Evolutionary conservation across 768 basidiomycete genomes (phyloP), one percentile per base, ranked within the genome.

Genomic region (Trametes cinnabarina): DNA sequence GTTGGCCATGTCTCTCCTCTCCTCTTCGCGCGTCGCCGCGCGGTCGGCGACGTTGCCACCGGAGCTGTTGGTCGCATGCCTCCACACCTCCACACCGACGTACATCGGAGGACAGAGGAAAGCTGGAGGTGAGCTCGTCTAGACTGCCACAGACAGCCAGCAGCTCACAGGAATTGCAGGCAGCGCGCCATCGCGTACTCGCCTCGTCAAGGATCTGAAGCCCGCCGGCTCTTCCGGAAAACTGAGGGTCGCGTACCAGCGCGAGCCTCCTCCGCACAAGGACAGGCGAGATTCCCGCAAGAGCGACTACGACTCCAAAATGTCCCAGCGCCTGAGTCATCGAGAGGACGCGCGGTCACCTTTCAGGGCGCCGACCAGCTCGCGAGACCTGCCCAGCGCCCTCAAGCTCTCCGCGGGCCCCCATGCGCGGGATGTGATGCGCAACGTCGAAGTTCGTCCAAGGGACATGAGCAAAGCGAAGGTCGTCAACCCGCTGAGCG

Each of bases 401-500:
- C 26, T 55, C 35, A 47, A 40, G 34, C 46, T 55, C 17, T 47
- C 54, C 2, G 11, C 26, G 25, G 20, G 32, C 2, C 32, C 39
- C 8, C 39, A 10, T 12, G 28, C 47, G 20, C n/a, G 40, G n/a
- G 54, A 55, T 19, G 23, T 43, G n/a, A 20, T 42, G 28, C 12
- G 34, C 26, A 28, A 25, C 39, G 39, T 7, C 46, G 37, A 32
- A 41, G 37, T 39, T n/a, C 37, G n/a, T 8, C 8, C 41, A 11
- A 43, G 22, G 6, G 9, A 10, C 14, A 9, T 49, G 19, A 39
- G 42, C 41, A 62, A 47, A 42, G 52, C 60, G 1, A 63, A 59
- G 19, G 30, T 54, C 47, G 44, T 56, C 12, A 72, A 68, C 53
- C 70, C 71, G 14, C 60, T 77, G 4, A 66, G 64, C 17, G 65